Percentiles rank a stretch among this genome's conserved stretches.
Conservation (phyloP, 345 rosid genomes). For the Mercurialis annua region DNA sequence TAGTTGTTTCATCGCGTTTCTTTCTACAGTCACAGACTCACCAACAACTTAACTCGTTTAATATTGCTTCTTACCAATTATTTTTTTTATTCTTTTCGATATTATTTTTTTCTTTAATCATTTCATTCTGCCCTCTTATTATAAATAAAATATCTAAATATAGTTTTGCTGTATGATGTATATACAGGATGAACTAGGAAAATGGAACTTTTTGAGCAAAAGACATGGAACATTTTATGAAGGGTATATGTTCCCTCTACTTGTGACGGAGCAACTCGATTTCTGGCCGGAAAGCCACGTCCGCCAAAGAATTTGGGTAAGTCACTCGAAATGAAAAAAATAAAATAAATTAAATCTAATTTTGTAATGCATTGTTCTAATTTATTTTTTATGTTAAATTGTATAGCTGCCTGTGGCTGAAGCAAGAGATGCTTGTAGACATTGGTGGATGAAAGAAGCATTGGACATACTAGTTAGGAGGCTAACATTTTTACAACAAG, state of each 20-base stretch:
- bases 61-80: background rate
- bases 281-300: slow-evolving; percentile 74
- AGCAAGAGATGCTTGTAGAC: slow-evolving; percentile 68
- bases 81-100: background rate
- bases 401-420: too few relatives aligned
- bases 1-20: too few relatives aligned
- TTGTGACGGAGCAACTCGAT: slow-evolving; percentile 67
- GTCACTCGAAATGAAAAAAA: background rate
- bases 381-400: background rate
- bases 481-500: slow-evolving; percentile 26
- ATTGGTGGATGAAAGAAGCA: slow-evolving; percentile 97
- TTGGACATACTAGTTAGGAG: slow-evolving; percentile 55
- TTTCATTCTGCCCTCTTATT: background rate
- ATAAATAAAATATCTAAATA: background rate
- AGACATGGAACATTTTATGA: slow-evolving; percentile 69
- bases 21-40: too few relatives aligned
- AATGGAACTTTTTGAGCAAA: slow-evolving; percentile 80
- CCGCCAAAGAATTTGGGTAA: slow-evolving; percentile 70
- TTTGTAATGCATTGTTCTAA: background rate
- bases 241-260: slow-evolving; percentile 90
- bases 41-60: too few relatives aligned
- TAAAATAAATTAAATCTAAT: background rate
- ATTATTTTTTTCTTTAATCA: background rate
- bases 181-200: slow-evolving; percentile 59
- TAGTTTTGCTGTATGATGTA: background rate